Base-by-base conservation (phyloP, 495 filamentous ascomycete species). In the Aspergillus indologenus region DNA sequence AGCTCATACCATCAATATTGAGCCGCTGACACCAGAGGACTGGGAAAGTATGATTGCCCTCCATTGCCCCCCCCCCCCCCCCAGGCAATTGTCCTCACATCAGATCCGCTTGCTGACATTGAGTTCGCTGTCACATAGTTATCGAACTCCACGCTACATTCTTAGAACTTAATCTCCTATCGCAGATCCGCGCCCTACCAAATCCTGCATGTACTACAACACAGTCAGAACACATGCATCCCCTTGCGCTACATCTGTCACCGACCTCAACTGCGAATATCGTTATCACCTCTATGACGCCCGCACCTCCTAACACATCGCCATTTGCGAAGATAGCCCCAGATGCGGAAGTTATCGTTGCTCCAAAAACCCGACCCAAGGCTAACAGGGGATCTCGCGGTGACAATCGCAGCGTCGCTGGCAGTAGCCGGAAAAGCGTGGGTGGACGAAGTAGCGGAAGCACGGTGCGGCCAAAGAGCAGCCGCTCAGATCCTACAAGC, bases 121-220 rank as follows among this genome's bases (percentile, higher is more conserved):
- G 34, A 15, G 12, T 40, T 11, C 34, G 34, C 34, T 40, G 12
- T 4, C 19, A 5, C 42, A 45, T 56, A 85, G 92, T 97, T 64
- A 98, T 98, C 61, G 94, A 98, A 67, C 79, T 97, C 1, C 94
- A 98, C 72, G 94, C 94, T 5, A 91, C 86, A 22, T 98, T 97
- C 68, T 75, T 98, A 20, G 94, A 98, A 70, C 82, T 96, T 58
- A 96, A 98, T 69, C 85, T 98, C 53, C 79, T 96, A 15, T 90
- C 89, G 40, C 95, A 98, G 77, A 90, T 98, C 66, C 86, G 94
- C 52, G 93, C 92, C 44, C 78, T 98, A 15, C 92, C 92, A 15
- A 96, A 95, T 68, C 92, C 92, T 17, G 76, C 78, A 18, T 90
- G 85, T 63, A 81, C 74, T 26, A 65, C 81, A 15, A 66, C 62